These are phyloP conservation scores for Cryptococcus sp. DNA, from an alignment of 1,284 basidiomycete genomes.

Conservation along the genomic window DNA sequence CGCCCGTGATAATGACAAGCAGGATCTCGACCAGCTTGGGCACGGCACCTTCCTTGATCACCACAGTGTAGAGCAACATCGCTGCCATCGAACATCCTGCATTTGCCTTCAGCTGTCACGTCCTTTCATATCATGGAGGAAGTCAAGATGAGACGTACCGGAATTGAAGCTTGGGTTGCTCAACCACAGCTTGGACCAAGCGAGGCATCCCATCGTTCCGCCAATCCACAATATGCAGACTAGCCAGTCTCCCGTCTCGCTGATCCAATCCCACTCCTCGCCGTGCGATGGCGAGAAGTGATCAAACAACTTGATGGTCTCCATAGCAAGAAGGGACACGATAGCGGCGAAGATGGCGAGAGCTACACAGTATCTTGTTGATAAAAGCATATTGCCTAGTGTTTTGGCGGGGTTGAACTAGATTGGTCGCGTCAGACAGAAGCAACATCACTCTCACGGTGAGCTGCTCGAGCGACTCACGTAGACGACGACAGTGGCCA, in stretches of 20 bases:
- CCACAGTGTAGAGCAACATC: conserved; percentile 79
- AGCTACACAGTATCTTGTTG: conserved; percentile 47
- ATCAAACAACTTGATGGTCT: conserved; percentile 76
- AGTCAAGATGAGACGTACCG: conserved; percentile 57
- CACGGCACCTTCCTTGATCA: conserved; percentile 87
- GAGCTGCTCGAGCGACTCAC: conserved; percentile 29
- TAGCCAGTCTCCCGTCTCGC: conserved; percentile 49
- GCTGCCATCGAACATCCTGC: conserved; percentile 86
- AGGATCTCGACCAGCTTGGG: conserved; percentile 71
- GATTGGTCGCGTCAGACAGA: not conserved
- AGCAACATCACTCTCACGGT: not conserved
- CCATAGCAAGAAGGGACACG: conserved; percentile 80
- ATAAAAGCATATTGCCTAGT: conserved; percentile 79
- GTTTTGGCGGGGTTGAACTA: conserved; percentile 66
- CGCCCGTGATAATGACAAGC: conserved; percentile 74
- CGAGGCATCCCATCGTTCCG: conserved; percentile 73
- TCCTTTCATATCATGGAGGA: not conserved
- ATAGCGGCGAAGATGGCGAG: conserved; percentile 73
- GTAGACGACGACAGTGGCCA: conserved; percentile 75
- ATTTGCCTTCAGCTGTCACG: not conserved
- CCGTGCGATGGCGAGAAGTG: conserved; percentile 46
- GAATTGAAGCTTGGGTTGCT: conserved; percentile 86
- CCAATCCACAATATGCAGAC: conserved; percentile 79
- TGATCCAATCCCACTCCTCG: conserved; percentile 43
- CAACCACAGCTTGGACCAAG: conserved; percentile 78